phyloP scores from a whole-genome alignment of 2,329 filamentous ascomycete genomes.

The Microsporum audouinii region DNA sequence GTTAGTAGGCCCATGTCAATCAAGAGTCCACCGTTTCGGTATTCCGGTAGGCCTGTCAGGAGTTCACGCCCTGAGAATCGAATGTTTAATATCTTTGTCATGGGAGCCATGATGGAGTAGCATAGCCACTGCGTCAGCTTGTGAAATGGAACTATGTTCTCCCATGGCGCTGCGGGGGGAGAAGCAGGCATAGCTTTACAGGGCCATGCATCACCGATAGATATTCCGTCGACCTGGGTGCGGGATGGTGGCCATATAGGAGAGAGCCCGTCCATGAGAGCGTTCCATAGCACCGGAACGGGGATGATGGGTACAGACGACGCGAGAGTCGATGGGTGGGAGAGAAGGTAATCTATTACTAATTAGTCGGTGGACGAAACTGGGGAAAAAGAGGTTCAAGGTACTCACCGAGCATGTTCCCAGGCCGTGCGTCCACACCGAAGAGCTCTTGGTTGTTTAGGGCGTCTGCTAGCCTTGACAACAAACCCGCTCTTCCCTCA shows the following conservation, averaged over 20 bases:
- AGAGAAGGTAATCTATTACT: conserved; percentile 69
- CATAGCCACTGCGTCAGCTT: conserved; percentile 92
- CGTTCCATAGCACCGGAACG: conserved; percentile 78
- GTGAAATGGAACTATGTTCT: conserved; percentile 80
- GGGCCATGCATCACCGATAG: conserved; percentile 89
- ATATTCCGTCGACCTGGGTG: conserved; percentile 73
- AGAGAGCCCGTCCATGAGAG: conserved; percentile 75
- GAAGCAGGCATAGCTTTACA: conserved; percentile 65
- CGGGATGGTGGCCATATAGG: conserved; percentile 82
- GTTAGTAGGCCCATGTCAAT: conserved; percentile 73
- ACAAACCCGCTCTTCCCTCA: conserved; percentile 68
- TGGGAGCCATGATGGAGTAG: conserved; percentile 86
- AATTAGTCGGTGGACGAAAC: not conserved
- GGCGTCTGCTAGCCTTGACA: conserved; percentile 64
- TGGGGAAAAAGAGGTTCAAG: conserved; percentile 6
- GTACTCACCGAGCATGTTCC: conserved; percentile 77
- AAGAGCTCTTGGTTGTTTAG: conserved; percentile 74
- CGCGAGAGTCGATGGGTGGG: conserved; percentile 78
- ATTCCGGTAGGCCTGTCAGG: conserved; percentile 80
- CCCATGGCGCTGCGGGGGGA: conserved; percentile 58
- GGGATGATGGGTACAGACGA: conserved; percentile 79
- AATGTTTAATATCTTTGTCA: conserved; percentile 68
- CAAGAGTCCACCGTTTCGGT: conserved; percentile 81
- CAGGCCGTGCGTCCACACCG: conserved; percentile 70
- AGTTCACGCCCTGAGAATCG: conserved; percentile 71